Evolutionary conservation across 2,329 filamentous ascomycete species (phyloP), one percentile per base, ranked within the genome.

Genomic region (Diplocarpon rosae): DNA sequence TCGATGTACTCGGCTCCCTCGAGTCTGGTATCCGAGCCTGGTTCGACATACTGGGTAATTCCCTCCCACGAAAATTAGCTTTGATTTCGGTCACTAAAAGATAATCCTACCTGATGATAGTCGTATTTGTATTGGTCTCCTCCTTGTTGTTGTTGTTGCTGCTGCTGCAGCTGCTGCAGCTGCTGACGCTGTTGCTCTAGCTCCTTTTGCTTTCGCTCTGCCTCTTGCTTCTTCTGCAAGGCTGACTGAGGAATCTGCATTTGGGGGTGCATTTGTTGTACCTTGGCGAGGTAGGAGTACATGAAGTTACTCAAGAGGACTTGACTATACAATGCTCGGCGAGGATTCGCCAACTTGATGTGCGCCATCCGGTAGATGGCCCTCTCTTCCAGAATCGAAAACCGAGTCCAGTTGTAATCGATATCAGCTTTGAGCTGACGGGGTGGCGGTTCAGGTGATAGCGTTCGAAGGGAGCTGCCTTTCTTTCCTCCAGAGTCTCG

Each of bases 311-410:
- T 95, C 54, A 98, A 75, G 47, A 98, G 71, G 16, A 98, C 92
- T 64, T 98, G 92, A 48, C 90, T 95, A 60, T 94, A 83, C 41
- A 98, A 68, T 33, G 90, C 85, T 45, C 92, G 82, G 36, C 90
- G 81, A 31, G 92, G 92, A 61, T 98, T 96, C n/a, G 92, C 92
- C 49, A 98, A 77, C 65, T 98, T 98, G 67, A 96, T 93, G 62
- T 98, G 92, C 14, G 92, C 92, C 86, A 98, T 95, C 49, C 92
- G 80, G 65, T 98, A 98, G 48, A 98, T 98, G 15, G 92, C 92
- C 47, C 92, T 77, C 67, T 98, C 92, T 64, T 96, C 90, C 43
- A 95, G 71, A 43, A 98, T 90, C 11, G 88, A 88, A 59, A 96
- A 98, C 35, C 92, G 75, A 1, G 88, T 92, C 85, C 92, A 98